These are phyloP conservation scores for Cadophora luteo-olivacea DNA, from an alignment of 2,329 filamentous ascomycete genomes.

Conservation along the genomic window DNA sequence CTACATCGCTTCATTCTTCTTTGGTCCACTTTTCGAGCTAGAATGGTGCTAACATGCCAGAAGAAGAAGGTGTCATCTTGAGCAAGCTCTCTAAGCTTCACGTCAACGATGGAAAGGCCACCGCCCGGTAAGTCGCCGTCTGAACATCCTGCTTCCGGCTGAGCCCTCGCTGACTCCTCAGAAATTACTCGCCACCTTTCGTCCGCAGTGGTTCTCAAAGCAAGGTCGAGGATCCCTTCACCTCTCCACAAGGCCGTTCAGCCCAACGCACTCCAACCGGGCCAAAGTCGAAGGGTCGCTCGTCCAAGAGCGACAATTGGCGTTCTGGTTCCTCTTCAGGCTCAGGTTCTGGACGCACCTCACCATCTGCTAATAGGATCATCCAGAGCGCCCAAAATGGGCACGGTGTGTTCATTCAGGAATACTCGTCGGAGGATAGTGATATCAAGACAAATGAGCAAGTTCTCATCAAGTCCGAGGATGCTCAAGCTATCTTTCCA, in stretches of 20 bases:
- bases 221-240: slow-evolving; percentile 38
- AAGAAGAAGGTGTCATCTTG: slow-evolving; percentile 24
- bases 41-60: slow-evolving; percentile 12
- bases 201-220: slow-evolving; percentile 37
- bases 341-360: slow-evolving; percentile 29
- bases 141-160: not conserved
- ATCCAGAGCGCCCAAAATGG: slow-evolving; percentile 29
- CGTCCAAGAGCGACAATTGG: slow-evolving; percentile 39
- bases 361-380: slow-evolving; percentile 27
- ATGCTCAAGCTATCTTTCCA: slow-evolving; percentile 46
- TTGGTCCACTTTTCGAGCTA: not conserved
- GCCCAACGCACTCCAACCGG: slow-evolving; percentile 37
- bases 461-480: slow-evolving; percentile 35
- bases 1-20: not conserved
- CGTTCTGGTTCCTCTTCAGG: slow-evolving; percentile 38
- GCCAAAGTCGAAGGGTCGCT: slow-evolving; percentile 31
- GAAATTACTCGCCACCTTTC: slow-evolving; percentile 42
- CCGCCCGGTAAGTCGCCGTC: slow-evolving; percentile 33
- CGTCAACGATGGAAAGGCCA: slow-evolving; percentile 17
- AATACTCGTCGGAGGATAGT: slow-evolving; percentile 25
- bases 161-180: slow-evolving; percentile 14
- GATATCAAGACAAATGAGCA: slow-evolving; percentile 15
- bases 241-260: slow-evolving; percentile 21
- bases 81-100: slow-evolving; percentile 25
- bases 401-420: slow-evolving; percentile 28